A percentile compares a stretch with the other conserved stretches of the same genome.
These are phyloP conservation scores for Penicillium longicatenatum DNA, from an alignment of 495 filamentous ascomycete species.

Conservation along the genomic window DNA sequence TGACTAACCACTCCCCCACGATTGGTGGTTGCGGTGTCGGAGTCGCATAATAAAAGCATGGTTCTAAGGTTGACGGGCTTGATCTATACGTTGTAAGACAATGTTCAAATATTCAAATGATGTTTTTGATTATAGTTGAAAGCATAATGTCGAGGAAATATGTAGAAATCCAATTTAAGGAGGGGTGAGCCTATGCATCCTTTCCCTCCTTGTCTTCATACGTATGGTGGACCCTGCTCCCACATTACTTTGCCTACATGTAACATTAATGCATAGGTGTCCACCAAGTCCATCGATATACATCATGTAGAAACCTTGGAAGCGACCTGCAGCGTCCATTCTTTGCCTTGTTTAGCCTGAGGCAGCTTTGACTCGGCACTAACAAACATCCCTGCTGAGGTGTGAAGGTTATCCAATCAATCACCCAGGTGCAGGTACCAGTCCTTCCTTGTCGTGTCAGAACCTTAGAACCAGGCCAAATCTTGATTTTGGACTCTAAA, in stretches of 20 bases:
- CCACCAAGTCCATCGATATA: not conserved
- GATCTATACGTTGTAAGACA: not conserved
- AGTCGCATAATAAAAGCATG: not conserved
- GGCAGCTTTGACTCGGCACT: not conserved
- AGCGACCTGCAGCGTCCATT: not conserved
- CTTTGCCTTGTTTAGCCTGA: not conserved
- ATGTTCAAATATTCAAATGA: not conserved
- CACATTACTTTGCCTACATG: not conserved
- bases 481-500: constrained; percentile 19
- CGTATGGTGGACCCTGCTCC: not conserved
- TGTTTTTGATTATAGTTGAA: not conserved
- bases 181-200: not conserved
- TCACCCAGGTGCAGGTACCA: constrained; percentile 5
- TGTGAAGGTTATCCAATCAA: not conserved
- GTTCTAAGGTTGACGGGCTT: not conserved
- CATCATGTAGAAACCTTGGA: too few species aligned
- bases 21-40: constrained; percentile 28
- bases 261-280: too few species aligned
- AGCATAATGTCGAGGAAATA: too few species aligned
- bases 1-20: constrained; percentile 40
- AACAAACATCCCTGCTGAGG: not conserved
- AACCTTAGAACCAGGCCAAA: constrained; percentile 6
- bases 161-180: too few species aligned
- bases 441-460: constrained; percentile 12
- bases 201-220: not conserved